These are phyloP conservation scores for Hibiscus tridactylites DNA, from an alignment of 345 rosid genomes.

Conservation along the genomic window DNA sequence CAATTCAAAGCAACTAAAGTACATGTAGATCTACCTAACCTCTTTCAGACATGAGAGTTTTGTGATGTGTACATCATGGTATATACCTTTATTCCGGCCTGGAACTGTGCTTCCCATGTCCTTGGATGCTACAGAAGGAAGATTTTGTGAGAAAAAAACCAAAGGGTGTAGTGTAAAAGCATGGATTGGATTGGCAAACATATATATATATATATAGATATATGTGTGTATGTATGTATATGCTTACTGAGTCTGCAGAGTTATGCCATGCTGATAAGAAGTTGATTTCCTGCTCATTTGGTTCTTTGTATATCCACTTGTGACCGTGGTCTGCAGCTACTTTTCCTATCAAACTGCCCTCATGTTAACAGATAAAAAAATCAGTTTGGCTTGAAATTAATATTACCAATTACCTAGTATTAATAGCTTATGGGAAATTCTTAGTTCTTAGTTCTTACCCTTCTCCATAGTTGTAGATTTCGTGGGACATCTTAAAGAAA, in stretches of 20 bases:
- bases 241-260: conserved; percentile 82
- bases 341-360: conserved; percentile 78
- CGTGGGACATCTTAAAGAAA: conserved; percentile 99
- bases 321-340: conserved; percentile 95
- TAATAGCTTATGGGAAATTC: background rate
- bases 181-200: background rate
- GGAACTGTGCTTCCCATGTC: conserved; percentile 99
- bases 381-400: conserved; percentile 8
- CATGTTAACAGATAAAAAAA: background rate
- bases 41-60: background rate
- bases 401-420: background rate
- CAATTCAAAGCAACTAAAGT: background rate
- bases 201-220: background rate
- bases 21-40: conserved; percentile 3
- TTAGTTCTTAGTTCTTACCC: conserved; percentile 50
- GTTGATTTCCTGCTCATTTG: conserved; percentile 85
- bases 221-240: background rate
- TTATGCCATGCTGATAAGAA: conserved; percentile 93
- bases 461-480: conserved; percentile 98
- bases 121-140: conserved; percentile 58
- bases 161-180: background rate
- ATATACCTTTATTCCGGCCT: conserved; percentile 80
- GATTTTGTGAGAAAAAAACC: background rate
- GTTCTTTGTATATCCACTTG: conserved; percentile 93
- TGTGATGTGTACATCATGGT: background rate